These are phyloP conservation scores for Ilex paraguariensis DNA, from an alignment of 305 asterid genomes.

Conservation along the genomic window DNA sequence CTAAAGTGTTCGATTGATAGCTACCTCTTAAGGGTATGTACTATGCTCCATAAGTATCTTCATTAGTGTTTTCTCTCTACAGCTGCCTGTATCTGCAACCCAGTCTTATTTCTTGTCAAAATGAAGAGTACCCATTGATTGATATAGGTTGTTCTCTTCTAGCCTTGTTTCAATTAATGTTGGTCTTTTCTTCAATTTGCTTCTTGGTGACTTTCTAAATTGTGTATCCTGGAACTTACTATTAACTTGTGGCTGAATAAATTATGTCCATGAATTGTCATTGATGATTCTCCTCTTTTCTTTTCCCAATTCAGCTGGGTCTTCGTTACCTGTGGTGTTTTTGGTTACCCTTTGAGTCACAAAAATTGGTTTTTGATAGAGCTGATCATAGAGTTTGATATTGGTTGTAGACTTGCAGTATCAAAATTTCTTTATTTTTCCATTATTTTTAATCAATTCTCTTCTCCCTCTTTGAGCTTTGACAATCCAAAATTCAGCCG, in stretches of 20 bases:
- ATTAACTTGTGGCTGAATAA: too few relatives aligned
- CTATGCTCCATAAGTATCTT: neutral
- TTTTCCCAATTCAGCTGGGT: too few relatives aligned
- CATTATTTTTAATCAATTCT: neutral
- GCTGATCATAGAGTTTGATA: too few relatives aligned
- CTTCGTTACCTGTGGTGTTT: too few relatives aligned
- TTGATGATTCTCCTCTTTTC: too few relatives aligned
- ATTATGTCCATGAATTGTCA: too few relatives aligned
- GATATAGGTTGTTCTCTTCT: neutral
- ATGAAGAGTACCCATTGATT: constrained; percentile 8
- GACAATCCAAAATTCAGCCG: constrained; percentile 12
- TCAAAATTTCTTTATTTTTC: neutral
- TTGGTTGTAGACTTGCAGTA: neutral
- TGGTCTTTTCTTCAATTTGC: neutral
- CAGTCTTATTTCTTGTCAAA: constrained; percentile 10
- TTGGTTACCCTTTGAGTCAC: too few relatives aligned
- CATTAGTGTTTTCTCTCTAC: neutral
- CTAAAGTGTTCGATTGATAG: constrained; percentile 23
- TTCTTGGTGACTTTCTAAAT: neutral
- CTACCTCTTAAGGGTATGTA: constrained; percentile 12
- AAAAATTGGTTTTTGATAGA: too few relatives aligned
- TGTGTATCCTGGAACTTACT: too few relatives aligned
- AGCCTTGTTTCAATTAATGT: too few relatives aligned
- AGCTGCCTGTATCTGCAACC: constrained; percentile 8
- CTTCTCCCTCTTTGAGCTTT: constrained; percentile 7